Evolutionary conservation across 345 rosid species (phyloP), one percentile per base, ranked within the genome.

Genomic region (thale cress (Arabidopsis thaliana)): DNA sequence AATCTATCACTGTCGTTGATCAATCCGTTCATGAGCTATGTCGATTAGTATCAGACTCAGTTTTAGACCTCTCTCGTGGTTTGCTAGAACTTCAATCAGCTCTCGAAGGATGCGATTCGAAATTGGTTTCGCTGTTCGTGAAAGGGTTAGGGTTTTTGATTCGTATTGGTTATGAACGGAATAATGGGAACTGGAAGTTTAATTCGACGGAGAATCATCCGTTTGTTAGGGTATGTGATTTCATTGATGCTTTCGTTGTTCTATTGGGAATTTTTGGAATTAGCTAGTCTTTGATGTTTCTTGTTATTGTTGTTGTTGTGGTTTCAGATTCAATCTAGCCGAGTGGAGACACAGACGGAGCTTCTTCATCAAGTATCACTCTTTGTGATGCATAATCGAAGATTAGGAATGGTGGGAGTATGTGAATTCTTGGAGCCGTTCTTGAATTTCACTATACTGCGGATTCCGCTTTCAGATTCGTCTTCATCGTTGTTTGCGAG

Each of bases 21-120:
- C 97, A 93, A 70, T 78, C 97, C 12, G 94, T 88, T 77, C 93
- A 93, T 64, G 98, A 93, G 85, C 81, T 91, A 45, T 93, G 97
- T 80, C 87, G 89, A 50, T 86, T 93, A 66, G 90, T 91, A 55
- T 79, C 76, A 20, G 91, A 87, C 79, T 84, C 87, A 55, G 79
- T 61, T 56, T 28, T 87, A 44, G 87, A 89, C 56, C 62, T 85
- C 51, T 72, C 93, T 45, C 81, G 82, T 57, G 91, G 86, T 1
- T 76, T 93, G 69, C n/a, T 89, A 72, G 96, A 89, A 82, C 94
- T 91, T 52, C 98, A 88, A 71, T 88, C 97, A 10, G 85, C 97
- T 14, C 88, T 93, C 65, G 97, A 93, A 80, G 98, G 85, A 14
- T 81, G 93, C 70, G 85, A 85, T 51, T 45, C 85, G 23, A 87